Base-by-base conservation (phyloP, 345 rosid genomes). In the Excoecaria cochinchinensis region DNA sequence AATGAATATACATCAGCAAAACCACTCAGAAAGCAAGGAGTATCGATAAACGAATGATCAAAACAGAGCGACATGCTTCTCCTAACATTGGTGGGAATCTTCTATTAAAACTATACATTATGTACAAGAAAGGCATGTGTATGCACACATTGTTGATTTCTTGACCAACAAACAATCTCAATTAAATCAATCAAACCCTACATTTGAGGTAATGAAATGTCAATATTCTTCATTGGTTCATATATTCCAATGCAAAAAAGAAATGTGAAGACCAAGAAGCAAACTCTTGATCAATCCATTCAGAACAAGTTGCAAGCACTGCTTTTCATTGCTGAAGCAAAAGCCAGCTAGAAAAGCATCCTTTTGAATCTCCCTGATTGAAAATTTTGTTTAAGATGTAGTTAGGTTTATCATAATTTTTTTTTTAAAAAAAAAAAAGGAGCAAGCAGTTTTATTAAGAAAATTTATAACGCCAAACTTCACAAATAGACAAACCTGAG, bases 401-500 rank as follows among this genome's bases (percentile, higher is more conserved):
- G 9, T 56, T 56, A 56, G 1, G 3, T 56, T 7, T 1, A 8
- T 12, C 60, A 56, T 6, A n/a, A n/a, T n/a, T n/a, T n/a, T n/a
- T n/a, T n/a, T n/a, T n/a, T n/a, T n/a, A n/a, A 31, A 31, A 31
- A 31, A 31, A 31, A 31, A 31, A 31, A 31, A 31, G 31, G 2
- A 31, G 31, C 31, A 19, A 19, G 22, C 7, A 56, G 60, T n/a
- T 56, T n/a, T 16, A 46, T 6, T 12, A 40, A 55, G 46, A 36
- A 59, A 24, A 24, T 22, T 8, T 1, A 10, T n/a, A 46, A 9
- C 4, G n/a, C 21, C 1, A 58, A 31, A 53, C 50, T 21, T 52
- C n/a, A 19, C 31, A 58, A 10, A 6, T 25, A 56, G 76, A 70
- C 80, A 71, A 64, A 95, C 99, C 99, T 93, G 97, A 8, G 99